Evolutionary conservation across 2,329 filamentous ascomycete species (phyloP).

Genomic region (Calonectria hawksworthii): DNA sequence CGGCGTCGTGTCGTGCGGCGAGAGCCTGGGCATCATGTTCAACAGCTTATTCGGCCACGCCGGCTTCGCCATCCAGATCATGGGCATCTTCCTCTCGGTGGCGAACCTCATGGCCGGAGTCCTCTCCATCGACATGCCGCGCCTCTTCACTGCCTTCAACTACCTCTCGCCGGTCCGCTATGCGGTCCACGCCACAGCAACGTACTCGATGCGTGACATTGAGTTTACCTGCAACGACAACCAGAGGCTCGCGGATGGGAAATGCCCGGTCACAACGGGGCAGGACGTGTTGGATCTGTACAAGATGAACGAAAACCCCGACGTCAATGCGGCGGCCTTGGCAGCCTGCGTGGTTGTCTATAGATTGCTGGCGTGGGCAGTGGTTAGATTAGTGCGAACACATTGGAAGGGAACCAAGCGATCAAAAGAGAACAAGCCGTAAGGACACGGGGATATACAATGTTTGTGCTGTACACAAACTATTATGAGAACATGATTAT

Average conservation of each 20-base stretch:
- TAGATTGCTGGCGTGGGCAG: constrained; percentile 71
- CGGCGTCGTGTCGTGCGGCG: constrained; percentile 80
- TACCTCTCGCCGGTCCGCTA: constrained; percentile 81
- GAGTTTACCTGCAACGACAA: constrained; percentile 73
- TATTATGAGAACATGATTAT: neutral
- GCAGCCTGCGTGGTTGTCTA: constrained; percentile 76
- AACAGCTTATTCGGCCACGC: constrained; percentile 82
- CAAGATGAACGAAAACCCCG: constrained; percentile 72
- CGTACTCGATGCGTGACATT: constrained; percentile 73
- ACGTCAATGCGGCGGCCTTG: constrained; percentile 73
- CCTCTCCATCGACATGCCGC: constrained; percentile 78
- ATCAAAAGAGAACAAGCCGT: constrained; percentile 38
- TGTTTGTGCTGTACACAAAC: neutral
- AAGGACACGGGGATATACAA: neutral
- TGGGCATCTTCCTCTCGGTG: constrained; percentile 77
- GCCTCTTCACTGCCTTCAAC: constrained; percentile 76
- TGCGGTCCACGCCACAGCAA: constrained; percentile 74
- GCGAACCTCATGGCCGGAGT: constrained; percentile 80
- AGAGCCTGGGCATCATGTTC: constrained; percentile 84
- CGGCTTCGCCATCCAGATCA: constrained; percentile 82
- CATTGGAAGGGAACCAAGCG: constrained; percentile 59
- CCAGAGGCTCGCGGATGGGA: constrained; percentile 71
- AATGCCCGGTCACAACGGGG: constrained; percentile 76
- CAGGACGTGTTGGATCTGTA: constrained; percentile 78
- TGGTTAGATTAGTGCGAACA: constrained; percentile 68